Evolutionary conservation across 192 early-diverging fungal genomes (phyloP), one percentile per base, ranked within the genome.

Genomic region (Linnemannia hyalina): DNA sequence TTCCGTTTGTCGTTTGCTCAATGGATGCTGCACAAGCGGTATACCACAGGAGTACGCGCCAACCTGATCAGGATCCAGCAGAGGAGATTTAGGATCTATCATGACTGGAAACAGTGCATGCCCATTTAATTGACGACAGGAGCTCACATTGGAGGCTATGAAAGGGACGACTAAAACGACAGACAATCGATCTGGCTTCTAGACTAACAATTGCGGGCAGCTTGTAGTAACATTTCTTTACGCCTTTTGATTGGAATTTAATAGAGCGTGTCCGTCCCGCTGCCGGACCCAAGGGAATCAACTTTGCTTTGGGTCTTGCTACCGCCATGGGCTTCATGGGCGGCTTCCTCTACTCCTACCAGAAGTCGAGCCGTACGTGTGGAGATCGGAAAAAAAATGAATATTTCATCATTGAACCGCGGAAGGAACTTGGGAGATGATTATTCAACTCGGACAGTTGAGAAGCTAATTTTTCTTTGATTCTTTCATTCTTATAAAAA

Each of bases 261-360:
- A 87, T 92, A 88, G 91, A 95, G 80, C 92, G 91, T 69, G 85
- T 90, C 54, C 88, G 89, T 55, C 89, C 86, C 57, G 80, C 85
- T 72, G 82, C 89, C 60, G 85, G 85, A 71, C 85, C 88, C 11
- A 82, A 78, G 57, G 83, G 79, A 36, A 75, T 94, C 29, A 88
- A 89, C 44, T 77, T 89, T 26, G 90, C 91, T 26, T 89, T 95
- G 81, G 91, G 91, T 78, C 52, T 91, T 68, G 89, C 91, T 18
- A 89, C 89, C 15, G 74, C 85, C 32, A 16, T 95, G 32, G 89
- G 92, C 77, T 88, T 91, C 32, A 82, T 93, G 55, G 90, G 89
- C 42, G 98, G 97, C 60, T 97, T 98, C 91, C 82, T 98, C 40
- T 94, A 91, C 65, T 95, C 97, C 29, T 95, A 95, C 81, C 91